Evolutionary conservation across 352 stramenopile species (phyloP).

Genomic region (Pythium biforme): DNA sequence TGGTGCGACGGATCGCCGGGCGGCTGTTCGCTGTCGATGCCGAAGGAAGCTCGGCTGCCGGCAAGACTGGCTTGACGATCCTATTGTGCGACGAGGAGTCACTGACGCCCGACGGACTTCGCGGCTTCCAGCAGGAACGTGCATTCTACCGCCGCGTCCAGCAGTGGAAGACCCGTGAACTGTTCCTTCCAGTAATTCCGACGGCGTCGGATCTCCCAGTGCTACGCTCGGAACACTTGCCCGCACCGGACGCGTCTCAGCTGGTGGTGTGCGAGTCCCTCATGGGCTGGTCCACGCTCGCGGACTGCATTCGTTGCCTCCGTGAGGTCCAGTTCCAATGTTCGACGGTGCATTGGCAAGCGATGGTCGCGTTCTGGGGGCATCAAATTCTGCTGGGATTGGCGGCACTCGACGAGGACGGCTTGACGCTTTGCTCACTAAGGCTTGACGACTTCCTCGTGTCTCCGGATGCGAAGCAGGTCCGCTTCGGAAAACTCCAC

Average conservation of each 20-base stretch:
- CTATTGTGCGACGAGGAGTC: constrained; percentile 2
- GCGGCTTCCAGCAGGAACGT: not conserved
- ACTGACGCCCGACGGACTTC: not conserved
- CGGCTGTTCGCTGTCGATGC: not conserved
- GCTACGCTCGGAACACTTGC: constrained; percentile 7
- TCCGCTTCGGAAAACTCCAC: constrained; percentile 30
- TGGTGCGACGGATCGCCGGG: not conserved
- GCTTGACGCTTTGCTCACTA: constrained; percentile 19
- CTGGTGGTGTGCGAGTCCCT: constrained; percentile 36
- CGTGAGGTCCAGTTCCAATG: not conserved
- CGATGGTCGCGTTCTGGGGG: constrained; percentile 35
- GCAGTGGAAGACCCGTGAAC: constrained; percentile 15
- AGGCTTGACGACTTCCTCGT: constrained; percentile 32
- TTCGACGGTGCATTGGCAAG: constrained; percentile 26
- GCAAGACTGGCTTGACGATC: constrained; percentile 4
- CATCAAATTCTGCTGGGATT: constrained; percentile 34
- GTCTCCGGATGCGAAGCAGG: constrained; percentile 26
- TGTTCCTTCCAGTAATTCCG: constrained; percentile 21
- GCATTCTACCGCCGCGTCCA: constrained; percentile 18
- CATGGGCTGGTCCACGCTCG: constrained; percentile 28
- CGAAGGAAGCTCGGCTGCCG: not conserved
- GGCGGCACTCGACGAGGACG: constrained; percentile 33
- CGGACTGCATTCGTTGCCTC: constrained; percentile 27
- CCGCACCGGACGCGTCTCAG: not conserved
- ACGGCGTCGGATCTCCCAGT: constrained; percentile 5